phyloP scores from a whole-genome alignment of 139 green algal species.

The Chlamydomonas urium region DNA sequence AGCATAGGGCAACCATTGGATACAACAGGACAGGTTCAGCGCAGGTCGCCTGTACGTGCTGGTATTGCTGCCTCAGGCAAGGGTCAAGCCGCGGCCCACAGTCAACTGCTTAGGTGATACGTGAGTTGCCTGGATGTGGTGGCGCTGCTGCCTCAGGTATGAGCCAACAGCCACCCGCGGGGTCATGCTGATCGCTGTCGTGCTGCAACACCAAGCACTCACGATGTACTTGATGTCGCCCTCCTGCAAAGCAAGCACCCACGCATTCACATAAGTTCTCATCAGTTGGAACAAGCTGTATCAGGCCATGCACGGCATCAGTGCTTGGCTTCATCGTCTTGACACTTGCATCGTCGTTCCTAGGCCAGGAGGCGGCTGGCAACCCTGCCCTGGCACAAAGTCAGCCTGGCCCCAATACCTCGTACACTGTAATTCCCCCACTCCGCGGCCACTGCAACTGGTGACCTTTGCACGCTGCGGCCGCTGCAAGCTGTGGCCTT shows the following conservation, averaged over 20 bases:
- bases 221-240: conserved; percentile 30
- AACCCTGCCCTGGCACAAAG: too few species aligned
- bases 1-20: not conserved
- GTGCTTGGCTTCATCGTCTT: not conserved
- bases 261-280: not conserved
- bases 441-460: not conserved
- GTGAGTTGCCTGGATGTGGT: not conserved
- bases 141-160: not conserved
- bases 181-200: not conserved
- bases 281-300: not conserved
- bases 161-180: not conserved
- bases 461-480: not conserved
- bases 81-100: not conserved
- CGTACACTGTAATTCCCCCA: too few species aligned
- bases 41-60: not conserved
- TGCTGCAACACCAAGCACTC: not conserved
- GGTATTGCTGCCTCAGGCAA: not conserved
- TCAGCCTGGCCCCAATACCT: too few species aligned
- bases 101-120: not conserved
- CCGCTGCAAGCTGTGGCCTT: not conserved
- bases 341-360: not conserved
- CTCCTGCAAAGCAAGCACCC: conserved; percentile 4
- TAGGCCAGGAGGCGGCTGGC: too few species aligned
- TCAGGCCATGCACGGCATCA: not conserved
- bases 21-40: not conserved